Percentiles rank a stretch among this genome's conserved stretches.
Evolutionary conservation across 2,329 filamentous ascomycete genomes (phyloP).

Genomic region (Aspergillus brasiliensis): DNA sequence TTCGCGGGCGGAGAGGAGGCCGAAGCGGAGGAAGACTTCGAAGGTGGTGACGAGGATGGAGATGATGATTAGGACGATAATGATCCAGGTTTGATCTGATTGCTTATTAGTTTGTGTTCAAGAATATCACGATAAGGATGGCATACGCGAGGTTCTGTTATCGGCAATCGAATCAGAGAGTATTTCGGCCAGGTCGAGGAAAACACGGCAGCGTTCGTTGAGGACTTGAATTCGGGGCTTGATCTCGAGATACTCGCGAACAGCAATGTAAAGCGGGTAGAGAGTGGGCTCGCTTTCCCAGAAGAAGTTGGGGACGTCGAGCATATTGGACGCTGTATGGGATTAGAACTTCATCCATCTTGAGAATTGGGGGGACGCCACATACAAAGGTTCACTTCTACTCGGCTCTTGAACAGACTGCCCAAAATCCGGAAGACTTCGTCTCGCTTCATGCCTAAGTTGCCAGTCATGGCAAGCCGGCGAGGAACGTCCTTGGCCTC

Average conservation of each 20-base stretch:
- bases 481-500: slow-evolving; percentile 92
- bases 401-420: slow-evolving; percentile 85
- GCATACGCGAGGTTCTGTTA: slow-evolving; percentile 80
- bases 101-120: slow-evolving; percentile 8
- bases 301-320: slow-evolving; percentile 96
- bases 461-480: slow-evolving; percentile 81
- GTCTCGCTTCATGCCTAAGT: slow-evolving; percentile 85
- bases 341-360: slow-evolving; percentile 18
- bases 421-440: slow-evolving; percentile 94
- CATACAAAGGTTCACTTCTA: slow-evolving; percentile 97
- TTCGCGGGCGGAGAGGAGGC: slow-evolving; percentile 58
- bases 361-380: slow-evolving; percentile 18
- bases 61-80: slow-evolving; percentile 89
- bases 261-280: slow-evolving; percentile 89
- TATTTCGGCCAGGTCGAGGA: slow-evolving; percentile 94
- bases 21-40: slow-evolving; percentile 86
- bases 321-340: slow-evolving; percentile 79
- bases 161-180: slow-evolving; percentile 89
- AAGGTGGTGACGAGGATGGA: slow-evolving; percentile 88
- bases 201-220: slow-evolving; percentile 94
- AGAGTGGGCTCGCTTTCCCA: slow-evolving; percentile 97
- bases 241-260: slow-evolving; percentile 97
- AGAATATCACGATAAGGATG: slow-evolving; percentile 51
- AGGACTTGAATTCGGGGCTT: slow-evolving; percentile 93
- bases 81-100: slow-evolving; percentile 92